These are phyloP conservation scores for Phytophthora foliorum DNA, from an alignment of 352 stramenopile species.

Conservation along the genomic window DNA sequence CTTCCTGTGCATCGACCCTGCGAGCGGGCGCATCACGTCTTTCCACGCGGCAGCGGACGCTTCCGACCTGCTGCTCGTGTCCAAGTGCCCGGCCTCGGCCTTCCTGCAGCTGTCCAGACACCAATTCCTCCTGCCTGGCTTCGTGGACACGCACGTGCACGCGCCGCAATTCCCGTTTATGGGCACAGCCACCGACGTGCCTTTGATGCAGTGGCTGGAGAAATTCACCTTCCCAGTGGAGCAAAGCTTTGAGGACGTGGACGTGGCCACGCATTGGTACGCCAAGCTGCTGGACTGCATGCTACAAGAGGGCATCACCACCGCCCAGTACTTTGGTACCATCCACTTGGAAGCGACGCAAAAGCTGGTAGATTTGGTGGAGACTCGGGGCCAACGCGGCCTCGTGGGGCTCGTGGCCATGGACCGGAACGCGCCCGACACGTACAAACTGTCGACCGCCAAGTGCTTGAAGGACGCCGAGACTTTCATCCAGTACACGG, in stretches of 20 bases:
- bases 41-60: conserved; percentile 51
- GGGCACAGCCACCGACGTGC: conserved; percentile 91
- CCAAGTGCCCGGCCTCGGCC: not conserved
- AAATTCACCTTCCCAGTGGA: conserved; percentile 94
- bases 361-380: conserved; percentile 78
- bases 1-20: conserved; percentile 48
- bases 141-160: conserved; percentile 93
- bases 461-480: conserved; percentile 73
- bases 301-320: conserved; percentile 89
- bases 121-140: conserved; percentile 90
- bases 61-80: conserved; percentile 34
- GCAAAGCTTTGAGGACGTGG: conserved; percentile 63
- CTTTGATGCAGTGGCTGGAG: conserved; percentile 93
- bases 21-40: conserved; percentile 43
- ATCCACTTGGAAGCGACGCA: conserved; percentile 86
- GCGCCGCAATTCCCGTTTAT: conserved; percentile 92
- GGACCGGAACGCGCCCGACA: conserved; percentile 86
- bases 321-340: conserved; percentile 92
- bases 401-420: conserved; percentile 93
- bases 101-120: conserved; percentile 32
- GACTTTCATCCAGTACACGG: conserved; percentile 76
- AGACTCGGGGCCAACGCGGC: conserved; percentile 74
- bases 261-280: conserved; percentile 74
- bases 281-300: conserved; percentile 72
- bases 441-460: conserved; percentile 78